Evolutionary conservation across 768 basidiomycete species (phyloP).

Genomic region (Steccherinum ochraceum): DNA sequence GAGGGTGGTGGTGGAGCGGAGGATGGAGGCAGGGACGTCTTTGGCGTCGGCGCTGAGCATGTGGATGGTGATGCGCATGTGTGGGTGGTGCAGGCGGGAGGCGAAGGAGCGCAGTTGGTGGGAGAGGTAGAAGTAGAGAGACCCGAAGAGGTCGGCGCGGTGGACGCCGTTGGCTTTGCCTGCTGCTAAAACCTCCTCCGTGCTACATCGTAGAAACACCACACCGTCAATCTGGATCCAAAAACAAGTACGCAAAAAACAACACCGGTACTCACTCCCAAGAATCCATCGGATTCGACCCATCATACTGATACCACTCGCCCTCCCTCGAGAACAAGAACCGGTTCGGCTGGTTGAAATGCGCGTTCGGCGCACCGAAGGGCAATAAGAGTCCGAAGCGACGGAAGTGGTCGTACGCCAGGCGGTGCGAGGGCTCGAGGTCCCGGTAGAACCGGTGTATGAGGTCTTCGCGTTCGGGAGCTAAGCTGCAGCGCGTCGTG

Average conservation of each 20-base stretch:
- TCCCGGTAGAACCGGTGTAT: slow-evolving; percentile 19
- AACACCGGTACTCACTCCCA: slow-evolving; percentile 46
- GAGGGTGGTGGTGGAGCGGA: too few species aligned
- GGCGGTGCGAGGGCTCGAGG: slow-evolving; percentile 39
- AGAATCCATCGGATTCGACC: slow-evolving; percentile 39
- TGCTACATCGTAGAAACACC: slow-evolving; percentile 24
- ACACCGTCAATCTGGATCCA: too few species aligned
- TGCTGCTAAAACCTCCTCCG: slow-evolving; percentile 31
- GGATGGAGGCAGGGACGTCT: slow-evolving; percentile 28
- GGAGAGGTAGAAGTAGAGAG: slow-evolving; percentile 40
- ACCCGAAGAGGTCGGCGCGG: slow-evolving; percentile 41
- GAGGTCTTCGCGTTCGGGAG: not conserved
- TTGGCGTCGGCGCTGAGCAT: slow-evolving; percentile 32
- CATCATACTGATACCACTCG: slow-evolving; percentile 35
- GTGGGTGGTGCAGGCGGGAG: slow-evolving; percentile 22
- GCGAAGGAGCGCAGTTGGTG: slow-evolving; percentile 34
- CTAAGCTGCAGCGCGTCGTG: not conserved
- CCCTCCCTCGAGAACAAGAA: slow-evolving; percentile 40
- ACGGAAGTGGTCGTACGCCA: slow-evolving; percentile 34
- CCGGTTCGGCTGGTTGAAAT: slow-evolving; percentile 37
- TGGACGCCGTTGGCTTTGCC: slow-evolving; percentile 34
- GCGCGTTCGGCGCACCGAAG: slow-evolving; percentile 34
- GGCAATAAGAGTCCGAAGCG: slow-evolving; percentile 41
- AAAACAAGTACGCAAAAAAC: too few species aligned
- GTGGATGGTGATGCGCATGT: slow-evolving; percentile 27